Evolutionary conservation across 2,329 filamentous ascomycete genomes (phyloP).

Genomic region (Sporothrix inflata): DNA sequence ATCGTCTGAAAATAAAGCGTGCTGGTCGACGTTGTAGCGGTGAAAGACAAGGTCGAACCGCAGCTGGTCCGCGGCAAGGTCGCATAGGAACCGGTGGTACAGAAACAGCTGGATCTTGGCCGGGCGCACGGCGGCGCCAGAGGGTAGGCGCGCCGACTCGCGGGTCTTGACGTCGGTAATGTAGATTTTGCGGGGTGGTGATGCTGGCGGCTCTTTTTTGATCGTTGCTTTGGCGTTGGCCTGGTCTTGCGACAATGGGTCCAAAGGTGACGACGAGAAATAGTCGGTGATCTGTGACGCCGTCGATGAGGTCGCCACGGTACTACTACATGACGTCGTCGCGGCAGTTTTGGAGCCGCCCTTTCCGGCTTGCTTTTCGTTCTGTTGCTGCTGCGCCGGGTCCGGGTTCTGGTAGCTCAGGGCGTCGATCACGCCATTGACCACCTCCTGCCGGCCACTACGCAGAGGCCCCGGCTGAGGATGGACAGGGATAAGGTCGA

Average conservation of each 20-base stretch:
- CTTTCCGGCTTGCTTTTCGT: background rate
- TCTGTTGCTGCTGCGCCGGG: constrained; percentile 38
- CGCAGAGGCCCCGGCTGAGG: background rate
- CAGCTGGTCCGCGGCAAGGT: constrained; percentile 71
- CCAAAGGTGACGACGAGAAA: constrained; percentile 26
- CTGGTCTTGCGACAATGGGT: background rate
- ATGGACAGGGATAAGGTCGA: constrained; percentile 53
- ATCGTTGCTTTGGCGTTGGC: background rate
- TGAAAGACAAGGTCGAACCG: constrained; percentile 69
- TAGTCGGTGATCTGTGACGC: constrained; percentile 34
- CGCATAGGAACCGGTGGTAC: constrained; percentile 82
- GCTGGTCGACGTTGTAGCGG: constrained; percentile 70
- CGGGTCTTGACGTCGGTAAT: constrained; percentile 90
- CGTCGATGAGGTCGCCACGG: constrained; percentile 21
- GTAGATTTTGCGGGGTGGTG: constrained; percentile 56
- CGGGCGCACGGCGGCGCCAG: constrained; percentile 67
- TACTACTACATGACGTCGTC: background rate
- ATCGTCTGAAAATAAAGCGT: constrained; percentile 71
- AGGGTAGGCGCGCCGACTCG: constrained; percentile 64
- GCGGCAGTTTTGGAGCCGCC: background rate
- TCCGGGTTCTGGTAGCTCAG: constrained; percentile 79
- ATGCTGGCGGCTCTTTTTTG: background rate
- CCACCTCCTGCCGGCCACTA: constrained; percentile 56
- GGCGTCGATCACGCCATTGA: constrained; percentile 90
- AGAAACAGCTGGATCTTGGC: constrained; percentile 87